phyloP scores from a whole-genome alignment of 192 early-diverging fungal species.

The Dissophora ornata region DNA sequence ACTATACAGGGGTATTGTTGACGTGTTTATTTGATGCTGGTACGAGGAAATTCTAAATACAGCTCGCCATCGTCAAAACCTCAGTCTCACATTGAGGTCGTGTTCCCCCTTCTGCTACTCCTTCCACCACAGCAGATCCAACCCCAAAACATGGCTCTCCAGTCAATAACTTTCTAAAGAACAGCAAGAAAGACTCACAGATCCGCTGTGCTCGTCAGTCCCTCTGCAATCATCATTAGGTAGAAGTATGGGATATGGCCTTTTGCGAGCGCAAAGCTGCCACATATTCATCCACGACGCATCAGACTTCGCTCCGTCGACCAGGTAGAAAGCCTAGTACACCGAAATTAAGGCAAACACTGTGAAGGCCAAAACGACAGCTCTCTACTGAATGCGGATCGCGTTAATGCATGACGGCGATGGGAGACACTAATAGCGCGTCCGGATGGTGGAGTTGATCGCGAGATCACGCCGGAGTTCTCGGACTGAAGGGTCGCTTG shows the following conservation, averaged over 20 bases:
- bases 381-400: conserved; percentile 63
- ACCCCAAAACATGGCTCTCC: conserved; percentile 54
- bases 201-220: conserved; percentile 51
- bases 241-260: conserved; percentile 53
- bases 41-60: too few relatives aligned
- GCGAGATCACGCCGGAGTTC: conserved; percentile 19
- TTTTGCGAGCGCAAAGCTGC: conserved; percentile 49
- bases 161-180: conserved; percentile 56
- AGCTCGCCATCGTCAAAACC: too few relatives aligned
- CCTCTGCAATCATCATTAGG: conserved; percentile 57
- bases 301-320: too few relatives aligned
- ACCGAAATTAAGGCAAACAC: conserved; percentile 45
- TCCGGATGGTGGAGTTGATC: conserved; percentile 18
- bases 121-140: conserved; percentile 34
- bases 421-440: conserved; percentile 25
- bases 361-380: conserved; percentile 47
- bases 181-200: conserved; percentile 54
- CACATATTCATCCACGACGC: conserved; percentile 33
- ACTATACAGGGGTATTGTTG: too few relatives aligned
- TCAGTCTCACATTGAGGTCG: too few relatives aligned
- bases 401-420: conserved; percentile 55
- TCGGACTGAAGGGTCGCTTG: conserved; percentile 29
- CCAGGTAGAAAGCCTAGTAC: conserved; percentile 61
- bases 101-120: conserved; percentile 40
- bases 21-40: too few relatives aligned